Evolutionary conservation across 306 rosid species (phyloP).

Genomic region (Dalbergia cochinchinensis): DNA sequence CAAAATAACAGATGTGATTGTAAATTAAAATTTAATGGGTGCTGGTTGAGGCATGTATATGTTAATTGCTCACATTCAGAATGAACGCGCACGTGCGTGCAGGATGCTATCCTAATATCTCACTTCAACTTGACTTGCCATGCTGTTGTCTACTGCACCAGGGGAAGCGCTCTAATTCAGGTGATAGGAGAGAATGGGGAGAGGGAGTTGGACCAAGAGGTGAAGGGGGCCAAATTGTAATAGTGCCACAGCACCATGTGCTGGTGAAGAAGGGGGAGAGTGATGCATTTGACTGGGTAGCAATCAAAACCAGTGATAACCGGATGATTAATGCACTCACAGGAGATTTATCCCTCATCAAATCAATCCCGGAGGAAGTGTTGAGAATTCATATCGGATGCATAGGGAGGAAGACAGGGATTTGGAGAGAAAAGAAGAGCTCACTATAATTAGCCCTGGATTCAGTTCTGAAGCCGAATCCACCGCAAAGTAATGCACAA

Average conservation of each 20-base stretch:
- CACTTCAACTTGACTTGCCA: too few relatives aligned
- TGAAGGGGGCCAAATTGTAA: neutral
- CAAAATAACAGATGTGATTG: too few relatives aligned
- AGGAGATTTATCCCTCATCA: neutral
- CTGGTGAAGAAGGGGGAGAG: neutral
- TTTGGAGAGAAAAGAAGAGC: constrained; percentile 4
- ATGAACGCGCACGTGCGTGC: too few relatives aligned
- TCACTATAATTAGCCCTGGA: constrained; percentile 1
- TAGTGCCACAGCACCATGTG: neutral
- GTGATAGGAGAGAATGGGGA: neutral
- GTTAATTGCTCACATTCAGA: too few relatives aligned
- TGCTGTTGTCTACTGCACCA: too few relatives aligned
- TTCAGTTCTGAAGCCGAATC: too few relatives aligned
- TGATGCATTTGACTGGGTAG: constrained; percentile 10
- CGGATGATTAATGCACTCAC: constrained; percentile 1
- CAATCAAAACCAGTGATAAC: constrained; percentile 7
- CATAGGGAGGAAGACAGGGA: neutral
- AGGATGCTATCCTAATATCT: too few relatives aligned
- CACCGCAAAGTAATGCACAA: too few relatives aligned
- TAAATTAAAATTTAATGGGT: too few relatives aligned
- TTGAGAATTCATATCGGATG: neutral
- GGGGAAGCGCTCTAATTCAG: neutral
- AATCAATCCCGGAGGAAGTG: neutral
- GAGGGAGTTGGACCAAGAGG: neutral
- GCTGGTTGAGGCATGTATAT: too few relatives aligned